phyloP scores from a whole-genome alignment of 768 basidiomycete species.

The Lactifluus subvellereus region DNA sequence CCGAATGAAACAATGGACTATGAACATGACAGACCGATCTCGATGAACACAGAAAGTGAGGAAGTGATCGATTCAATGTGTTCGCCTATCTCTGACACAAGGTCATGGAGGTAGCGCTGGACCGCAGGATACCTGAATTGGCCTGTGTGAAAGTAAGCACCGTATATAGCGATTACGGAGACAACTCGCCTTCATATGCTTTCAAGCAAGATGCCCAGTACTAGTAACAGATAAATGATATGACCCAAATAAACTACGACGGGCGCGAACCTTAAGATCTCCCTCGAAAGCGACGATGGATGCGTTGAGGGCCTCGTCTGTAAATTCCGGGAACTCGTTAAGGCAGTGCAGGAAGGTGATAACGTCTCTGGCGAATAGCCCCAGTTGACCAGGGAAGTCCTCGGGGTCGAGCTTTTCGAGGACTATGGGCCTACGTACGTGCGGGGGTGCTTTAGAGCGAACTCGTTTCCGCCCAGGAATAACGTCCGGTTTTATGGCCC shows the following conservation, averaged over 20 bases:
- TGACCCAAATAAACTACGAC: conserved; percentile 3
- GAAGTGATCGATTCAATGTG: conserved; percentile 65
- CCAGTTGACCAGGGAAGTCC: conserved; percentile 60
- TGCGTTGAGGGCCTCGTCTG: conserved; percentile 63
- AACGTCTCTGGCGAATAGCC: conserved; percentile 57
- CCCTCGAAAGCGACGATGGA: conserved; percentile 64
- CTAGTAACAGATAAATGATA: conserved; percentile 32
- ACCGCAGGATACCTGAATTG: conserved; percentile 71
- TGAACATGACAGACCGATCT: conserved; percentile 50
- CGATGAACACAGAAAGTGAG: conserved; percentile 67
- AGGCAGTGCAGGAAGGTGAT: conserved; percentile 62
- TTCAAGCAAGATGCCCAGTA: conserved; percentile 72
- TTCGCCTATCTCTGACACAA: conserved; percentile 68
- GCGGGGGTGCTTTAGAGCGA: conserved; percentile 35
- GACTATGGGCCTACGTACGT: conserved; percentile 48
- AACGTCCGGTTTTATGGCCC: conserved; percentile 34
- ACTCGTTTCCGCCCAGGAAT: conserved; percentile 33
- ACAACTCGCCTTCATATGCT: conserved; percentile 49
- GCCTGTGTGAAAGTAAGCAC: conserved; percentile 34
- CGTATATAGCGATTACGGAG: background rate
- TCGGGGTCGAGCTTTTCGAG: conserved; percentile 56
- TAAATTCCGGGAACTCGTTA: conserved; percentile 77
- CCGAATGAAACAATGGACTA: background rate
- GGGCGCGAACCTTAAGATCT: conserved; percentile 51
- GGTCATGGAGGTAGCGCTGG: conserved; percentile 67